Conservation (phyloP, 352 stramenopile genomes). For the Globisporangium heterothallicum region DNA sequence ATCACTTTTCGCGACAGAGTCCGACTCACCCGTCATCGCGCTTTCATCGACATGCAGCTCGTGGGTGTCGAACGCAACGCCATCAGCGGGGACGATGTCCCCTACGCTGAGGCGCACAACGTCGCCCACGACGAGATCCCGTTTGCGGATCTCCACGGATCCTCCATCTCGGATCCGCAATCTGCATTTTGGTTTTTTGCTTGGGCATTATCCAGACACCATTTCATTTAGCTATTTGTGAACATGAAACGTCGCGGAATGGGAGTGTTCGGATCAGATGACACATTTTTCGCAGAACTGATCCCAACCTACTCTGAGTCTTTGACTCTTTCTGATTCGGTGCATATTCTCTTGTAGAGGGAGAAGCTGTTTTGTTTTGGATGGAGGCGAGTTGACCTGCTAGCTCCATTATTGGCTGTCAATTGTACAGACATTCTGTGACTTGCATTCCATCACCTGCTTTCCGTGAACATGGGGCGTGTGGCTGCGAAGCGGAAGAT, state of each 20-base stretch:
- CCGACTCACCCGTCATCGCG: slow-evolving; percentile 39
- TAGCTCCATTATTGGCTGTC: neutral
- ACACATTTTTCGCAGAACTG: no score
- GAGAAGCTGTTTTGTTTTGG: slow-evolving; percentile 3
- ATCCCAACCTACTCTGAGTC: no score
- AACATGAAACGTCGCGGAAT: no score
- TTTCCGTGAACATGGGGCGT: slow-evolving; percentile 39
- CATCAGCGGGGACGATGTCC: slow-evolving; percentile 42
- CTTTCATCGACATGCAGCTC: slow-evolving; percentile 40
- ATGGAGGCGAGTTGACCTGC: neutral
- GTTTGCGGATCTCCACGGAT: slow-evolving; percentile 23
- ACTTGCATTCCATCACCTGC: neutral
- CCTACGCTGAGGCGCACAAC: slow-evolving; percentile 31
- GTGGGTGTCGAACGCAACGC: slow-evolving; percentile 28
- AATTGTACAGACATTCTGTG: neutral
- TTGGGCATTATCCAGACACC: no score
- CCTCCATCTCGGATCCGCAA: slow-evolving; percentile 29
- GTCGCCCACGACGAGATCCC: slow-evolving; percentile 33
- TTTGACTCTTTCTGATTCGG: no score
- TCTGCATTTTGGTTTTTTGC: no score
- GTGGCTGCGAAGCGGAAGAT: slow-evolving; percentile 77
- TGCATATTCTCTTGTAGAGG: slow-evolving; percentile 4
- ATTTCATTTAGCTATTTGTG: no score
- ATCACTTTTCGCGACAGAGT: slow-evolving; percentile 26
- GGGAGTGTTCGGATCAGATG: no score